Evolutionary conservation across 208 protist species (phyloP).

Genomic region (Leishmania arabica): DNA sequence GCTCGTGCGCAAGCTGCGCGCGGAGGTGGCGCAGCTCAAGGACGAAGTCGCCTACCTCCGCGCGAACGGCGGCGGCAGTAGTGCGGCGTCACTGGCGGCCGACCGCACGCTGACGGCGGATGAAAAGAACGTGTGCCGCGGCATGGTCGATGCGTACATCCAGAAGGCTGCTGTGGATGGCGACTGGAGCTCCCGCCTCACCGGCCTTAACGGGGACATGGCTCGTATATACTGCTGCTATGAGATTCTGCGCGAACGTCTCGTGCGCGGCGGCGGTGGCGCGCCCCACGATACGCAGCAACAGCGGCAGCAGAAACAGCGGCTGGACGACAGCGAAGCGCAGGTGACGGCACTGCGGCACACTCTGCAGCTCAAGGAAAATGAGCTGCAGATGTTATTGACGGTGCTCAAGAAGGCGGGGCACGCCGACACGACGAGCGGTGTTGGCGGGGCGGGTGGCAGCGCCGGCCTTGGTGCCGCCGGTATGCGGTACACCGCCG

Average conservation of each 20-base stretch:
- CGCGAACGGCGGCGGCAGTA: constrained; percentile 38
- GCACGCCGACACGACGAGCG: constrained; percentile 13
- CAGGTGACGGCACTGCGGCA: constrained; percentile 66
- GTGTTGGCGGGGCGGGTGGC: constrained; percentile 66
- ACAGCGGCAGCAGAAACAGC: constrained; percentile 12
- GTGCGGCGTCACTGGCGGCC: constrained; percentile 21
- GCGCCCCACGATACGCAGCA: neutral
- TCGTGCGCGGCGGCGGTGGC: constrained; percentile 13
- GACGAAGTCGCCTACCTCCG: constrained; percentile 86
- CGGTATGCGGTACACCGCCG: constrained; percentile 24
- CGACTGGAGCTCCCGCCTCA: constrained; percentile 50
- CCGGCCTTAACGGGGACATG: constrained; percentile 82
- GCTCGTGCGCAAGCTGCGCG: constrained; percentile 88
- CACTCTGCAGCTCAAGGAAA: constrained; percentile 91
- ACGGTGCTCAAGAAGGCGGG: constrained; percentile 75
- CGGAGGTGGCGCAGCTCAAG: constrained; percentile 85
- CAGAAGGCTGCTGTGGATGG: constrained; percentile 36
- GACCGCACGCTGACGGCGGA: constrained; percentile 71
- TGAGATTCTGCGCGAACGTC: constrained; percentile 66
- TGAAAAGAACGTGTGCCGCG: constrained; percentile 66
- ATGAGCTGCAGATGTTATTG: constrained; percentile 91
- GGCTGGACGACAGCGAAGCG: constrained; percentile 38
- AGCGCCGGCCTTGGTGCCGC: constrained; percentile 40
- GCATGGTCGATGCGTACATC: constrained; percentile 73
- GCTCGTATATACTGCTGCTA: constrained; percentile 91